phyloP scores from a whole-genome alignment of 495 filamentous ascomycete species.

The Podospora comata region DNA sequence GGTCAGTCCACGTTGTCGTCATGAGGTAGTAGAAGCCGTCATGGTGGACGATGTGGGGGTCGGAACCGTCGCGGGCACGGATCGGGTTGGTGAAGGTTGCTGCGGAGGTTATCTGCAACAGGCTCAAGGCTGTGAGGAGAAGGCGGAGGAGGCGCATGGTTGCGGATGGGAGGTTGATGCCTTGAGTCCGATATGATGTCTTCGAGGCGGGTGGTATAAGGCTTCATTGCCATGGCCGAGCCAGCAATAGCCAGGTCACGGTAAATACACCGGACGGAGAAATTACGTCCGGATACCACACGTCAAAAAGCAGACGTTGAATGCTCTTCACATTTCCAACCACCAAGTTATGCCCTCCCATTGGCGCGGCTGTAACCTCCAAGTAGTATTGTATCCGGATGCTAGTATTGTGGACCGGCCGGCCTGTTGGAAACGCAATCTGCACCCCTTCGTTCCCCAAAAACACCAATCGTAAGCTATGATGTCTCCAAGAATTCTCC shows the following conservation, averaged over 20 bases:
- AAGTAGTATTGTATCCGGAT: neutral
- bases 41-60: constrained; percentile 47
- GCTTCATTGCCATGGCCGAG: neutral
- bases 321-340: neutral
- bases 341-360: neutral
- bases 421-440: neutral
- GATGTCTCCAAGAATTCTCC: neutral
- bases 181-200: neutral
- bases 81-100: constrained; percentile 8
- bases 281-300: neutral
- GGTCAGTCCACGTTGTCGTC: constrained; percentile 48
- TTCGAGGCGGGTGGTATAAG: neutral
- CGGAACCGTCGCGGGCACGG: constrained; percentile 21
- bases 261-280: neutral
- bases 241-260: neutral
- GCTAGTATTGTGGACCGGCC: neutral
- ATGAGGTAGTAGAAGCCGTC: constrained; percentile 52
- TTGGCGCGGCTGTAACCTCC: neutral
- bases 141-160: neutral
- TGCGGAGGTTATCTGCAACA: neutral
- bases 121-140: neutral
- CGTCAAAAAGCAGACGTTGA: neutral
- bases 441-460: neutral
- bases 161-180: neutral
- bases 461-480: neutral